Percentiles rank a stretch among this genome's conserved stretches.
phyloP scores from a whole-genome alignment of 2,329 filamentous ascomycete species.

The Fusarium sp. region DNA sequence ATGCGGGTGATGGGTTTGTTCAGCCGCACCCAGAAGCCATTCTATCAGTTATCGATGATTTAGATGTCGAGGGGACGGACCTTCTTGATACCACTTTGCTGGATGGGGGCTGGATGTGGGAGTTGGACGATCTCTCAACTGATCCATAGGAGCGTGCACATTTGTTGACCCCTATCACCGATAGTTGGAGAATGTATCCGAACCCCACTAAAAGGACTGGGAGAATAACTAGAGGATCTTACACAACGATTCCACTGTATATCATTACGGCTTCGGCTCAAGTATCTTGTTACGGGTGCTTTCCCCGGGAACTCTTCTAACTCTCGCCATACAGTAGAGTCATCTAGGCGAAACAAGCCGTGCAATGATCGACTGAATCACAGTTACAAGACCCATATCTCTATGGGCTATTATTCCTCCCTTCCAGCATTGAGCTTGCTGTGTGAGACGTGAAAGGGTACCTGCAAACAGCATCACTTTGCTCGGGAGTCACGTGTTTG shows the following conservation, averaged over 20 bases:
- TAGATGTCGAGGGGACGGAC: constrained; percentile 14
- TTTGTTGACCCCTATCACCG: background rate
- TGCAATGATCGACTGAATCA: background rate
- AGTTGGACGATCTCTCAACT: constrained; percentile 11
- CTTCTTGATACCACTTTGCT: constrained; percentile 21
- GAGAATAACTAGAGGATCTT: background rate
- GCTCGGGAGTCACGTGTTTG: no score
- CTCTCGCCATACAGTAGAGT: background rate
- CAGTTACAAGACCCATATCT: background rate
- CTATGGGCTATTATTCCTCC: background rate
- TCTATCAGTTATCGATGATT: constrained; percentile 33
- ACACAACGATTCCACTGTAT: background rate
- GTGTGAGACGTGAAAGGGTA: background rate
- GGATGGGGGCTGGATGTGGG: constrained; percentile 32
- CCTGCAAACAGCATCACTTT: no score
- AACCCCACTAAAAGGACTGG: background rate
- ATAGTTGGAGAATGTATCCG: background rate
- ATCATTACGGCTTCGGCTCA: background rate
- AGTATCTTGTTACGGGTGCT: background rate
- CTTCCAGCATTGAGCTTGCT: background rate
- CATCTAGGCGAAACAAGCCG: background rate
- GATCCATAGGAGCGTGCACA: background rate
- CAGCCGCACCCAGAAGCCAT: constrained; percentile 22
- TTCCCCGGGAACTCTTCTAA: background rate
- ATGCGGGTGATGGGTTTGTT: background rate